A percentile compares a stretch with the other conserved stretches of the same genome.
These are phyloP conservation scores for Xylariales sp. DNA, from an alignment of 2,329 filamentous ascomycete species.

Conservation along the genomic window DNA sequence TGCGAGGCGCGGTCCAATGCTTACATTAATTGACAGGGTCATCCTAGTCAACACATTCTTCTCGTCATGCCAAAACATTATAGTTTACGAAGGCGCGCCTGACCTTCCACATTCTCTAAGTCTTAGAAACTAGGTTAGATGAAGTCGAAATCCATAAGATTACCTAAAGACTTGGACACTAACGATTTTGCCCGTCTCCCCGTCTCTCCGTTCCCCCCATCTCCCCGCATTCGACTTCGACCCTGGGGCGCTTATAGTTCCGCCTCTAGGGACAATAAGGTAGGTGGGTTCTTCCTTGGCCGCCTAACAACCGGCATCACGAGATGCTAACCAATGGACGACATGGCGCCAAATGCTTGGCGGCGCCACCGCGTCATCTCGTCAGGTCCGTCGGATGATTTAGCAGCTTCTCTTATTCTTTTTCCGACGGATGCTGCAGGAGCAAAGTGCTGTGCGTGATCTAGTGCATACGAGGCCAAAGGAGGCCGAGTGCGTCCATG, in stretches of 20 bases:
- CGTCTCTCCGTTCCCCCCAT: background rate
- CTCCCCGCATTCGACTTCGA: conserved; percentile 4
- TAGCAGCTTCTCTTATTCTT: background rate
- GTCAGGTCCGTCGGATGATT: background rate
- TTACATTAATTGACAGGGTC: background rate
- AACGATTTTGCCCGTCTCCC: too few species aligned
- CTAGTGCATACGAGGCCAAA: too few species aligned
- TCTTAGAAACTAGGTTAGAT: conserved; percentile 4
- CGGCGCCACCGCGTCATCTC: conserved; percentile 8
- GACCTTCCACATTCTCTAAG: background rate
- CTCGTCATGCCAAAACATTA: background rate
- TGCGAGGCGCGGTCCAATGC: background rate
- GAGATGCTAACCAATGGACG: background rate
- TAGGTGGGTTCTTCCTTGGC: conserved; percentile 29
- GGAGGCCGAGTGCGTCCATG: background rate
- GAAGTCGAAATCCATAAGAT: conserved; percentile 1
- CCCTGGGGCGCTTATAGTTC: background rate
- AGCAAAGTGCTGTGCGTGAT: background rate
- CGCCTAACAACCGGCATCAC: conserved; percentile 14
- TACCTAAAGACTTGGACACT: background rate
- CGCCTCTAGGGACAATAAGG: conserved; percentile 17
- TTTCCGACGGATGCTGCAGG: background rate
- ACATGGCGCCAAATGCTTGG: conserved; percentile 14
- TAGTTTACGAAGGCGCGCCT: background rate
- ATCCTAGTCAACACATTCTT: background rate